Evolutionary conservation across 331 rosid species (phyloP).

Genomic region (Arachis monticola): DNA sequence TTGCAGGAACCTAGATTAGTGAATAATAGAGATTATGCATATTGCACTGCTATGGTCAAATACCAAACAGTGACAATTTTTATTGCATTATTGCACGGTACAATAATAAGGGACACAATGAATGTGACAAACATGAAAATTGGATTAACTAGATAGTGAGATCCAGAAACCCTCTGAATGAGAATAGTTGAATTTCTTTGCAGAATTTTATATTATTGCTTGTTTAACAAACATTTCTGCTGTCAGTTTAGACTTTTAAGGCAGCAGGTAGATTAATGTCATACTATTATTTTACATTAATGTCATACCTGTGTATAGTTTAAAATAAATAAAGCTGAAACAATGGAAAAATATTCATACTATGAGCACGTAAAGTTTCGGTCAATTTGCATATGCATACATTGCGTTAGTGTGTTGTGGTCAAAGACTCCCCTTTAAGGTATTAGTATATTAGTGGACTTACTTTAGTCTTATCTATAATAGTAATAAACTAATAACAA

Average conservation of each 20-base stretch:
- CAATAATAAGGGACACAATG: too few relatives aligned
- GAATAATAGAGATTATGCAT: background rate
- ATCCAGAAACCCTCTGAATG: background rate
- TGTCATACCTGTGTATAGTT: too few relatives aligned
- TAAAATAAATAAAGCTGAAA: too few relatives aligned
- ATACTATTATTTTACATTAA: background rate
- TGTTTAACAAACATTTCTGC: background rate
- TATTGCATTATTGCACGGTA: background rate
- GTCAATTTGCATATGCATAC: too few relatives aligned
- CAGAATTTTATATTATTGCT: background rate
- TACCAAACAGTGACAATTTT: background rate
- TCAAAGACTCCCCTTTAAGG: too few relatives aligned
- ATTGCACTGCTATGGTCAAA: background rate
- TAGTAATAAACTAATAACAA: too few relatives aligned
- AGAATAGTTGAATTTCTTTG: background rate
- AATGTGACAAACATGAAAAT: background rate
- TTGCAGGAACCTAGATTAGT: conserved; percentile 2
- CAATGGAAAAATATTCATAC: too few relatives aligned
- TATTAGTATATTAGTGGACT: too few relatives aligned
- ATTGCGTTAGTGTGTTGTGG: too few relatives aligned
- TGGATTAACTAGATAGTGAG: background rate
- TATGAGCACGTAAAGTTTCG: too few relatives aligned
- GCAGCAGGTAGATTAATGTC: background rate
- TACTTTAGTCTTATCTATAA: too few relatives aligned
- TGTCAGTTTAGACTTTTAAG: background rate